Evolutionary conservation across 2,329 filamentous ascomycete genomes (phyloP), one percentile per base, ranked within the genome.

Genomic region (Colletotrichum ledebouriae): DNA sequence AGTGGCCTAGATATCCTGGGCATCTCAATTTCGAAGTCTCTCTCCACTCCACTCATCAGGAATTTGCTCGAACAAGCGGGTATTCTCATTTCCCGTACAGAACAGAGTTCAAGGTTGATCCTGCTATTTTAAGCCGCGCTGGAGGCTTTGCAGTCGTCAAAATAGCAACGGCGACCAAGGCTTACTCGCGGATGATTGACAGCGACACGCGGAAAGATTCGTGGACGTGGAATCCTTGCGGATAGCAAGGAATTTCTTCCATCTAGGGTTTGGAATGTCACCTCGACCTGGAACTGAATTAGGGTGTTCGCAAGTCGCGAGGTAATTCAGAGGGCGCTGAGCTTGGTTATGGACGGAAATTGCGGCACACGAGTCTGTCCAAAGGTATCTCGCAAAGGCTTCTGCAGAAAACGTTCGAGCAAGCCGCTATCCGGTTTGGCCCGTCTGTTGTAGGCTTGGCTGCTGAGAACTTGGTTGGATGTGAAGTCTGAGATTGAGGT

Each of bases 11-110:
- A 53, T 50, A 47, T 34, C 53, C 59, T 46, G 55, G 53, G 55
- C 47, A 64, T 53, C 61, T 59, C 47, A 46, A 34, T 25, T 33
- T 39, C 55, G 60, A 22, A 53, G 60, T 59, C 58, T 34, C 25
- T 34, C 17, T 13, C 25, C 17, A 47, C 60, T 42, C 61, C 65
- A 56, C 63, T 25, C 52, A 49, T 55, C 20, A 42, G 52, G 63
- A 55, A 25, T 53, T 41, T 20, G 63, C 60, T 58, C 55, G 50
- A 20, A 62, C 20, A 34, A 56, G 65, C 55, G 65, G 65, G 13
- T 22, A 59, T 56, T 65, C 39, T 65, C 65, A 68, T 68, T 59
- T 65, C 61, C 65, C 55, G 55, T 50, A n/a, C 49, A 47, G 53
- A n/a, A 29, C 46, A 39, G 13, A 49, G 29, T 41, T 22, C 60